Conservation (phyloP, 1,284 basidiomycete species). For the Heterobasidion irregulare region DNA sequence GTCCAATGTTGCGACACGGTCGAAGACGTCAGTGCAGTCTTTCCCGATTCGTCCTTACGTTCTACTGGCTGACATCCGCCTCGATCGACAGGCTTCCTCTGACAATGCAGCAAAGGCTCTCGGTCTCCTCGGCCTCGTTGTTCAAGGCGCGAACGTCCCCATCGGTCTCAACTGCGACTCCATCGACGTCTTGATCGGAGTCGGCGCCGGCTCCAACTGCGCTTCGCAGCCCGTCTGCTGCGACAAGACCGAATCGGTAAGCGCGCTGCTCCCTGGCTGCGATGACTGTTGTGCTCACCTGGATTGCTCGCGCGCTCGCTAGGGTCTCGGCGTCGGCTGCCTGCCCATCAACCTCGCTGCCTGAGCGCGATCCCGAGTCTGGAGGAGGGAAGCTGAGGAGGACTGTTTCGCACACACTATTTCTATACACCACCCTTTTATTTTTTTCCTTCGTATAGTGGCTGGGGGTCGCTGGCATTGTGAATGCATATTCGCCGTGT, state of each 20-base stretch:
- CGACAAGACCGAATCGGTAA: constrained; percentile 18
- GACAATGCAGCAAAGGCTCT: constrained; percentile 7
- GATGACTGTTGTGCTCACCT: neutral
- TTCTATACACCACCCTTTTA: neutral
- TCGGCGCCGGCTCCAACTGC: constrained; percentile 12
- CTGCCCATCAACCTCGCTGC: neutral
- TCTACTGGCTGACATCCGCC: neutral
- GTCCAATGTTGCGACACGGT: neutral
- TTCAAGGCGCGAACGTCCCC: constrained; percentile 12
- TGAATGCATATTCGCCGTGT: neutral
- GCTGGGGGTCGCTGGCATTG: neutral
- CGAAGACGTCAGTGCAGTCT: neutral
- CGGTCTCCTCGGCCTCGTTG: constrained; percentile 14
- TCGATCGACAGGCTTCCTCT: neutral
- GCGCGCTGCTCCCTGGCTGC: neutral
- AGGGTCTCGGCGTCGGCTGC: neutral
- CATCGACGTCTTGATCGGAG: constrained; percentile 11
- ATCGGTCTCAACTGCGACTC: constrained; percentile 19
- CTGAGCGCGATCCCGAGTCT: neutral
- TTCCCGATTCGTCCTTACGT: neutral
- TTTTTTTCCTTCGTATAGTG: neutral
- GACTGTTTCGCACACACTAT: neutral
- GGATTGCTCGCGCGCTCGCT: neutral
- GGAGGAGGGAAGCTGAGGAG: neutral
- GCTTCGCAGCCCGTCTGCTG: constrained; percentile 19